phyloP scores from a whole-genome alignment of 306 rosid species.

The Cucumis sativus region Cucumber_9930_V3 NC_026655.2:5330501-5331000 shows the following conservation, averaged over 20 bases:
- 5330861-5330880: background rate
- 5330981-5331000: background rate
- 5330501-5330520: slow-evolving; percentile 96
- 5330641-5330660: background rate
- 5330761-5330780: too few species aligned
- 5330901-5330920: background rate
- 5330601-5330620: background rate
- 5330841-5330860: background rate
- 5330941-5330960: background rate
- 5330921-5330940: background rate
- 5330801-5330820: background rate
- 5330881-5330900: background rate
- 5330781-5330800: too few species aligned
- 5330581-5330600: background rate
- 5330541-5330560: background rate
- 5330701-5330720: too few species aligned
- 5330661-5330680: background rate
- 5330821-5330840: background rate
- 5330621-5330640: background rate
- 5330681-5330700: background rate
- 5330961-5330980: background rate
- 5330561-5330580: background rate
- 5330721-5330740: too few species aligned
- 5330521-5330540: slow-evolving; percentile 29
- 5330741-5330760: too few species aligned